Base-by-base conservation (phyloP, 2,329 filamentous ascomycete species). In the Colletotrichum sublineola region DNA sequence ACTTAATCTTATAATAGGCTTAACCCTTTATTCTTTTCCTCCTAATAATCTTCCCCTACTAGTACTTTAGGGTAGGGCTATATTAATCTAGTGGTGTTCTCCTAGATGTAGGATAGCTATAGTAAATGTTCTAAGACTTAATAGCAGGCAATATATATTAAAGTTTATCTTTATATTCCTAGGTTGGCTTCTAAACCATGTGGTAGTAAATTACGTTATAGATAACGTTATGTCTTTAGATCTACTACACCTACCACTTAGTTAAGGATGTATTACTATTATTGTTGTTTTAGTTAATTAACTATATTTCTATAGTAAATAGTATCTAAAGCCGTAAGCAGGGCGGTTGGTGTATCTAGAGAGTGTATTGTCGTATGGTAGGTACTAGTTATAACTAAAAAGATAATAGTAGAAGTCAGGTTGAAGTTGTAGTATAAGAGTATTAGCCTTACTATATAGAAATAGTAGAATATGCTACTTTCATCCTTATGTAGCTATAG, bases 131-230 rank as follows among this genome's bases (percentile, higher is more conserved):
- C 63, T 20, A 65, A 65, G 52, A 38, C 18, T 57, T 48, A 7
- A 65, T 38, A 9, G 3, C 38, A 20, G n/a, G 46, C 29, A 44
- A 14, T 29, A 64, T 64, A n/a, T 64, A 36, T 36, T 42, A 29
- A 33, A 55, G 62, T 64, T 48, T 53, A 15, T 42, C 20, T 64
- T 33, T 24, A 6, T 48, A 29, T 55, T 64, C 50, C 62, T 24
- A 55, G 36, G 48, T 64, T 55, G 48, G 62, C 55, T 64, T n/a
- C 50, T 14, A 55, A 55, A 55, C 48, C 36, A 64, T 36, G 38
- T 55, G 6, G 48, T 55, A 64, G 15, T 64, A 60, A 14, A 46
- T 31, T 46, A 24, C 24, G 20, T 24, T 24, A 60, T 9, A n/a
- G 33, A 33, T 5, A 31, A 42, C 24, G 57, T 40, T 46, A 24